Percentiles rank a stretch among this genome's conserved stretches.
Evolutionary conservation across 2,329 filamentous ascomycete species (phyloP).

Genomic region (Chalaropsis ovoidea): DNA sequence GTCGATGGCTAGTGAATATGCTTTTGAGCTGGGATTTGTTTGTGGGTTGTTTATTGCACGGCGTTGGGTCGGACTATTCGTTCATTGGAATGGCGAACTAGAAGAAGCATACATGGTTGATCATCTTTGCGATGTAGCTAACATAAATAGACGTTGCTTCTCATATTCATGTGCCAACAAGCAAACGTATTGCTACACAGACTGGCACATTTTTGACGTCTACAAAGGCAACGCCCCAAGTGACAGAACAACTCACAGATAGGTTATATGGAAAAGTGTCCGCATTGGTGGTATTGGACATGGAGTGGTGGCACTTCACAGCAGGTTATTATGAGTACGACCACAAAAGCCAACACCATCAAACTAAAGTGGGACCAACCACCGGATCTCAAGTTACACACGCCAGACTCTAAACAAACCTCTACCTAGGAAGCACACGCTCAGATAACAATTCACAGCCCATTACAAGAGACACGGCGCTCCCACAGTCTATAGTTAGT

Average conservation of each 20-base stretch:
- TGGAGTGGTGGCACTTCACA: too few relatives aligned
- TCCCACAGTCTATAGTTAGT: not conserved
- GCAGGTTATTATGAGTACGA: too few relatives aligned
- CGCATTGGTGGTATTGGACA: too few relatives aligned
- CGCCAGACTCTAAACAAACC: not conserved
- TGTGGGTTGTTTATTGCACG: slow-evolving; percentile 6
- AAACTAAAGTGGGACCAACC: slow-evolving; percentile 7
- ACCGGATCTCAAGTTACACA: not conserved
- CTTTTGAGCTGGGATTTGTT: not conserved
- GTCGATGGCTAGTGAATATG: slow-evolving; percentile 29
- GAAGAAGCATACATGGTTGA: not conserved
- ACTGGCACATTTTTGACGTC: too few relatives aligned
- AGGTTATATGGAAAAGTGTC: too few relatives aligned
- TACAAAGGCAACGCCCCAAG: too few relatives aligned
- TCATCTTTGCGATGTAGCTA: not conserved
- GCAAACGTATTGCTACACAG: too few relatives aligned
- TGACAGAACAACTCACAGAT: too few relatives aligned
- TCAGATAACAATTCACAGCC: slow-evolving; percentile 1
- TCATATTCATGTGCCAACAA: not conserved
- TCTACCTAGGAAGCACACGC: not conserved
- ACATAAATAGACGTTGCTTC: not conserved
- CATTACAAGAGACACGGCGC: not conserved
- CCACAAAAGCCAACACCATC: not conserved
- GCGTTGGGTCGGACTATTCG: not conserved
- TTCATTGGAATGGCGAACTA: slow-evolving; percentile 8